Conservation (phyloP, 23 red algal species). For the Rhodosorus marinus region DNA sequence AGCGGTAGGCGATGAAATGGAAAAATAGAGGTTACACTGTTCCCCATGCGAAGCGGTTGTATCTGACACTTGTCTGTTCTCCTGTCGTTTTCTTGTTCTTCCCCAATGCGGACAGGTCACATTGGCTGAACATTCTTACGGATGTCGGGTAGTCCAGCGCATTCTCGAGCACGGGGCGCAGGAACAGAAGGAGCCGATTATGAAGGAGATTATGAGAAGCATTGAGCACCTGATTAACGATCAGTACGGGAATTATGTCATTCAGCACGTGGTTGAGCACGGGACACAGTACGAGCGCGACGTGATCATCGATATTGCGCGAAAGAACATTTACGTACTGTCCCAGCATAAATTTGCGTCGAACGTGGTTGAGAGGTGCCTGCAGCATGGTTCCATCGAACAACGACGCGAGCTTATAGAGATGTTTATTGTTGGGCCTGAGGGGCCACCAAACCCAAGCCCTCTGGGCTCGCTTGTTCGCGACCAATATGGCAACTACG, state of each 20-base stretch:
- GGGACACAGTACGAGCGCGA: slow-evolving; percentile 47
- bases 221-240: slow-evolving; percentile 58
- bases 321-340: slow-evolving; percentile 45
- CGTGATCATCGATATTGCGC: slow-evolving; percentile 50
- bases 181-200: slow-evolving; percentile 73
- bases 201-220: slow-evolving; percentile 66
- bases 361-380: slow-evolving; percentile 95
- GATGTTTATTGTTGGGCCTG: slow-evolving; percentile 45
- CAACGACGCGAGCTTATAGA: slow-evolving; percentile 56
- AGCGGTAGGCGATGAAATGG: no score
- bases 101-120: slow-evolving; percentile 25
- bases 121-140: slow-evolving; percentile 90
- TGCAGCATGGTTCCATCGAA: slow-evolving; percentile 63
- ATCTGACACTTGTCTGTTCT: no score
- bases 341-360: slow-evolving; percentile 89
- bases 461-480: slow-evolving; percentile 40
- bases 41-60: no score
- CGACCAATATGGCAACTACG: slow-evolving; percentile 95
- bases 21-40: no score
- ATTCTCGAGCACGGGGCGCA: slow-evolving; percentile 65
- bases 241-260: slow-evolving; percentile 96
- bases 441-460: neutral
- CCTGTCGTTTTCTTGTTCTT: no score
- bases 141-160: slow-evolving; percentile 93
- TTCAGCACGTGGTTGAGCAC: slow-evolving; percentile 80